These are phyloP conservation scores for Penicillium lividum DNA, from an alignment of 495 filamentous ascomycete species.

Conservation along the genomic window DNA sequence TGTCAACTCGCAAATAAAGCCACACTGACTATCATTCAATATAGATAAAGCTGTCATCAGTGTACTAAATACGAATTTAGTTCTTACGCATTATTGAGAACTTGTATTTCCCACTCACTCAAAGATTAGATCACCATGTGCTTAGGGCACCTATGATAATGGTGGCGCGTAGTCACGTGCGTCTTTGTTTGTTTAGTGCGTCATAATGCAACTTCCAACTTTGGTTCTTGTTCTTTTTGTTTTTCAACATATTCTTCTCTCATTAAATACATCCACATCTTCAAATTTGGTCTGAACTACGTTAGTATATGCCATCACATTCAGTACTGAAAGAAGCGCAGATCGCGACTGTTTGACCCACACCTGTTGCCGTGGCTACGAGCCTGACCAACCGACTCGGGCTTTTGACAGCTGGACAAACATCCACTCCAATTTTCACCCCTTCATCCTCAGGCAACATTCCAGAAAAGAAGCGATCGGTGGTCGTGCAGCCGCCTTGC, in stretches of 20 bases:
- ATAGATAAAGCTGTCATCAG: no score
- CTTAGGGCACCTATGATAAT: neutral
- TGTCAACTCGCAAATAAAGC: no score
- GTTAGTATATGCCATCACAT: neutral
- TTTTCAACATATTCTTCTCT: neutral
- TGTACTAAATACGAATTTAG: no score
- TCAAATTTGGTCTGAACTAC: neutral
- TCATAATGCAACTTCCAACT: slow-evolving; percentile 9
- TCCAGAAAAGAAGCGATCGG: slow-evolving; percentile 27
- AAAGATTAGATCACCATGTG: neutral
- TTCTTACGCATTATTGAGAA: no score
- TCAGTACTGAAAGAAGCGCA: neutral
- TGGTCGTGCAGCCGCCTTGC: slow-evolving; percentile 16
- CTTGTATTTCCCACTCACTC: no score
- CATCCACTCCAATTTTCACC: slow-evolving; percentile 18
- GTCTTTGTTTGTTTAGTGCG: slow-evolving; percentile 10
- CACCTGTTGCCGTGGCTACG: slow-evolving; percentile 47
- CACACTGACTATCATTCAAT: no score
- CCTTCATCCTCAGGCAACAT: slow-evolving; percentile 17
- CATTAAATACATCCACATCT: neutral
- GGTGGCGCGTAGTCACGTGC: slow-evolving; percentile 5
- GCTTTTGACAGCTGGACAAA: slow-evolving; percentile 33
- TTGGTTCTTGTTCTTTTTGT: neutral
- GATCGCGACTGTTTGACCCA: slow-evolving; percentile 6
- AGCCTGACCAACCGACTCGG: slow-evolving; percentile 22